Base-by-base conservation (phyloP, 169 alveolate species). In the Plasmodium sp. region DNA sequence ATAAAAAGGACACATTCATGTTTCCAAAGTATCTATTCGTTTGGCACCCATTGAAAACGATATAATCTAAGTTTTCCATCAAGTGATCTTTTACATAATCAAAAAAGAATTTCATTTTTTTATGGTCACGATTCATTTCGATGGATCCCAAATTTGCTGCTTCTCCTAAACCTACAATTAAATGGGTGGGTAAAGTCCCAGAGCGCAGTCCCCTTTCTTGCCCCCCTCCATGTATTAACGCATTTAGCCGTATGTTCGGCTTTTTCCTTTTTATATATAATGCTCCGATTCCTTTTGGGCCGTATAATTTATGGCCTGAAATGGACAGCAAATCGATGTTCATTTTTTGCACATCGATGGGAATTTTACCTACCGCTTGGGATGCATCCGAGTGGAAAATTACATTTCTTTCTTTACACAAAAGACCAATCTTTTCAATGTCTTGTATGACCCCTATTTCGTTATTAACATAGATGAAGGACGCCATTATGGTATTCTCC, bases 271-370 rank as follows among this genome's bases (percentile, higher is more conserved):
- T 92, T 14, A 99, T 99, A 96, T 97, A 99, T 91, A 99, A 97
- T 1, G 99, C 99, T 22, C 99, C 99, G 22, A 98, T 97, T 14
- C 99, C 99, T 95, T 99, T 99, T n/a, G 99, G 99, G 18, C 99
- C 99, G 96, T 99, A 99, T 36, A 99, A 95, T 95, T 99, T 99
- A 96, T 99, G 99, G 1, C 99, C 99, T 33, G 99, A 98, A 83
- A 99, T 97, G 3, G 99, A 98, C 95, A 99, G 83, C 48, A 98
- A 95, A 93, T 98, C 99, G 45, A 98, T 98, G 71, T 97, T 96
- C 96, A 98, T 86, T 31, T 97, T 96, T 85, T 99, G 96, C 10
- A 98, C 99, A 94, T 98, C 99, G 36, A 99, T 96, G 1, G 99
- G 99, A 7, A 98, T 81, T 94, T 99, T 99, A 5, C 99, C 99